These are phyloP conservation scores for Rhizoclosmatium sp. DNA, from an alignment of 192 early-diverging fungal species.

Conservation along the genomic window DNA sequence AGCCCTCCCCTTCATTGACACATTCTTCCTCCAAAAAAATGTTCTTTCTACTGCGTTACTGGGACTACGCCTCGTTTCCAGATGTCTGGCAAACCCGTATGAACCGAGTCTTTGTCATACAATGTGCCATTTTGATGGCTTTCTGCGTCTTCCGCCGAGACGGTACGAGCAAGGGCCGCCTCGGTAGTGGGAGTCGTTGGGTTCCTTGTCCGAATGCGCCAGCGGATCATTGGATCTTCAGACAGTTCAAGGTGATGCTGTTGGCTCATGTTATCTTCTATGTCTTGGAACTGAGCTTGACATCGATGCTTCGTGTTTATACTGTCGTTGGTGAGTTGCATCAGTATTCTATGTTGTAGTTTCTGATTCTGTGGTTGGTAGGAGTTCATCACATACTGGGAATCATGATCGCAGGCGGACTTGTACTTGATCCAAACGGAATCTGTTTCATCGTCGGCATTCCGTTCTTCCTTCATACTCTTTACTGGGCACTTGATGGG, in stretches of 20 bases:
- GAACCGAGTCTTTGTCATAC: constrained; percentile 18
- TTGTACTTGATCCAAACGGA: neutral
- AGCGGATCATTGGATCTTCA: constrained; percentile 12
- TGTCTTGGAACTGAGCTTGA: constrained; percentile 17
- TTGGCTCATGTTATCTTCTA: constrained; percentile 25
- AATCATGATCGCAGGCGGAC: neutral
- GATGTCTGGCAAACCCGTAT: constrained; percentile 5
- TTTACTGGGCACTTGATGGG: constrained; percentile 8
- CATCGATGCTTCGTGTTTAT: constrained; percentile 5
- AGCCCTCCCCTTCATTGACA: neutral
- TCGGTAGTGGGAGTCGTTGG: constrained; percentile 21
- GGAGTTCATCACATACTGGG: constrained; percentile 9
- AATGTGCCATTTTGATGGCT: neutral
- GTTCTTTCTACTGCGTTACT: neutral
- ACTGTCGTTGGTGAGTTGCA: constrained; percentile 9
- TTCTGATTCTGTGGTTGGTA: neutral
- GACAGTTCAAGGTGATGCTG: constrained; percentile 26
- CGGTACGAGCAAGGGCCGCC: neutral
- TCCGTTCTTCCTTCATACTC: neutral
- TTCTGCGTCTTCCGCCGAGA: constrained; percentile 11
- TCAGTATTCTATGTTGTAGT: no score
- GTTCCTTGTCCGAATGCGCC: constrained; percentile 5
- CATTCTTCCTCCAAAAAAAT: neutral
- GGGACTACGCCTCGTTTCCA: neutral
- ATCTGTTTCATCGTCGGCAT: neutral